Evolutionary conservation across 306 rosid species (phyloP).

Genomic region (Sicyos edulis): DNA sequence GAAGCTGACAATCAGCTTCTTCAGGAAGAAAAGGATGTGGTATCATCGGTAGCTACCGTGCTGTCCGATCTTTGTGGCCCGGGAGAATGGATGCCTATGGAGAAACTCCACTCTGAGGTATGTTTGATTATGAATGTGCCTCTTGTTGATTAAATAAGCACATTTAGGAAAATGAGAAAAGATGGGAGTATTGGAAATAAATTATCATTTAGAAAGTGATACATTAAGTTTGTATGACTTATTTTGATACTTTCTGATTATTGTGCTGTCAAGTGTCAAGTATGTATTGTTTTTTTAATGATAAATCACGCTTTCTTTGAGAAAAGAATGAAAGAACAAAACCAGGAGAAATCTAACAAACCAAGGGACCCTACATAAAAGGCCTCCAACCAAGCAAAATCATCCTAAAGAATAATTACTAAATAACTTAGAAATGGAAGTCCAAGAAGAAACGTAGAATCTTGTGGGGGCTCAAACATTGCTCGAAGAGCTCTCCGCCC

Average conservation of each 20-base stretch:
- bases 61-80: constrained; percentile 98
- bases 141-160: neutral
- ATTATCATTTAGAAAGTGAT: neutral
- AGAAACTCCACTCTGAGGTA: constrained; percentile 88
- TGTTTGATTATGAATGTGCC: constrained; percentile 27
- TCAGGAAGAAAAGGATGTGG: constrained; percentile 98
- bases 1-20: constrained; percentile 83
- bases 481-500: too few species aligned
- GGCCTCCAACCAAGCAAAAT: too few species aligned
- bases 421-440: too few species aligned
- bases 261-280: too few species aligned
- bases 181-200: neutral
- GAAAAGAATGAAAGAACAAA: too few species aligned
- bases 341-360: too few species aligned
- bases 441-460: too few species aligned
- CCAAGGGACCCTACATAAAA: too few species aligned
- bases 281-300: too few species aligned
- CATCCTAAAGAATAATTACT: too few species aligned
- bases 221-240: neutral
- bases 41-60: constrained; percentile 90
- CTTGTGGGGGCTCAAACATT: too few species aligned
- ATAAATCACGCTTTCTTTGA: too few species aligned
- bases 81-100: constrained; percentile 99
- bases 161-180: neutral
- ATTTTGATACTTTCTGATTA: constrained; percentile 7